Conservation (phyloP, 345 rosid genomes). For the Salix dunnii region DNA sequence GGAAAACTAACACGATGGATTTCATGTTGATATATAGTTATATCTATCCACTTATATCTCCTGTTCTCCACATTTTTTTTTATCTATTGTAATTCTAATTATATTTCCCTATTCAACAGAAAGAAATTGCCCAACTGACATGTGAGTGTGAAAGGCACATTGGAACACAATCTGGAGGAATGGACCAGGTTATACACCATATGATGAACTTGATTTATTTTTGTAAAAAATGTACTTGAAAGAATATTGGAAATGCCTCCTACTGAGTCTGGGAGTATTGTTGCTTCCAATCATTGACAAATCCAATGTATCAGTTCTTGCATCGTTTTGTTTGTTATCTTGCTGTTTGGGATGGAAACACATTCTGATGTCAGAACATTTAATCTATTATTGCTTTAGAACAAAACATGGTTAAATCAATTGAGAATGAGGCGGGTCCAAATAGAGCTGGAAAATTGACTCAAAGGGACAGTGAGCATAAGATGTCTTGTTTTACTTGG, state of each 20-base stretch:
- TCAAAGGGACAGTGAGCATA: neutral
- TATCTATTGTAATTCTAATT: neutral
- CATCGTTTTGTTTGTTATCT: neutral
- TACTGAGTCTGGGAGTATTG: neutral
- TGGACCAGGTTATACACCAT: conserved; percentile 75
- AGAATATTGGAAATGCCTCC: neutral
- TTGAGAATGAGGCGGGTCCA: neutral
- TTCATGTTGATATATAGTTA: neutral
- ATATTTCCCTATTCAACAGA: conserved; percentile 41
- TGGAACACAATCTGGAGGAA: conserved; percentile 99
- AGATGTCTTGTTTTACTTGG: conserved; percentile 8
- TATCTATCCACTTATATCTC: neutral
- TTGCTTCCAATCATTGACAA: neutral
- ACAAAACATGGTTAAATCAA: neutral
- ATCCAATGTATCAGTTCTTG: neutral
- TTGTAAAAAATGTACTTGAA: neutral
- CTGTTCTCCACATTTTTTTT: neutral
- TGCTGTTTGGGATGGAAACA: neutral
- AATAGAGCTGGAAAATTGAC: neutral
- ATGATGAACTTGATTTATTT: neutral
- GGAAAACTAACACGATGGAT: neutral
- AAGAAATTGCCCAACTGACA: conserved; percentile 93
- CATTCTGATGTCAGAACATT: neutral
- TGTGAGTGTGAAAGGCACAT: conserved; percentile 93
- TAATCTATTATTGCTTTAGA: neutral